A percentile compares a stretch with the other conserved stretches of the same genome.
Evolutionary conservation across 1,284 basidiomycete species (phyloP).

Genomic region (Irpex rosettiformis): DNA sequence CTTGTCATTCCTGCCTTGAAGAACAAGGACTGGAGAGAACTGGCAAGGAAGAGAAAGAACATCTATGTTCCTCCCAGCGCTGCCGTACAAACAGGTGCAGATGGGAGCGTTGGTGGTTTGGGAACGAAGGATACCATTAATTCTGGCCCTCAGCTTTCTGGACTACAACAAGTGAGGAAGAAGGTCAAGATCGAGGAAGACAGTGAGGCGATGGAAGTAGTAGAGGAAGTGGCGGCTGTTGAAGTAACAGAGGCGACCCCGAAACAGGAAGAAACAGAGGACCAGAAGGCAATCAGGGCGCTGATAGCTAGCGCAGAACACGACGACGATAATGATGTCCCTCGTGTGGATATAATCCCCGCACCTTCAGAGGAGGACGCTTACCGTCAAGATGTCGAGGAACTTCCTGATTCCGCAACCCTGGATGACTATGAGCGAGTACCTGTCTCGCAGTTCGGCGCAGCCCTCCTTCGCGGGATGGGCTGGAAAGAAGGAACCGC

Average conservation of each 20-base stretch:
- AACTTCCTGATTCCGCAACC: slow-evolving; percentile 73
- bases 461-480: slow-evolving; percentile 94
- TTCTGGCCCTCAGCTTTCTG: slow-evolving; percentile 60
- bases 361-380: slow-evolving; percentile 74
- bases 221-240: slow-evolving; percentile 24
- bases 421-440: slow-evolving; percentile 88
- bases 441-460: slow-evolving; percentile 91
- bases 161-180: slow-evolving; percentile 55
- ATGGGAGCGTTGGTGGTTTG: slow-evolving; percentile 78
- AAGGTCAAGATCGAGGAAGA: slow-evolving; percentile 36
- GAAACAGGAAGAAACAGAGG: slow-evolving; percentile 56
- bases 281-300: slow-evolving; percentile 71
- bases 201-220: slow-evolving; percentile 24
- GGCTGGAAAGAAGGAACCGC: slow-evolving; percentile 88
- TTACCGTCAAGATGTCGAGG: slow-evolving; percentile 74
- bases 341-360: slow-evolving; percentile 50
- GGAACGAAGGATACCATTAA: slow-evolving; percentile 70
- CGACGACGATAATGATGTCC: slow-evolving; percentile 34
- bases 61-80: slow-evolving; percentile 69
- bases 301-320: slow-evolving; percentile 56
- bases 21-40: slow-evolving; percentile 85
- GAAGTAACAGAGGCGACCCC: slow-evolving; percentile 18
- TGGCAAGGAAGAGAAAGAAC: slow-evolving; percentile 57
- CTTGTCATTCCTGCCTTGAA: slow-evolving; percentile 81
- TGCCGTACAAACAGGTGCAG: slow-evolving; percentile 58